These are phyloP conservation scores for Eucalyptus erythrocorys DNA, from an alignment of 345 rosid species.

Conservation along the genomic window DNA sequence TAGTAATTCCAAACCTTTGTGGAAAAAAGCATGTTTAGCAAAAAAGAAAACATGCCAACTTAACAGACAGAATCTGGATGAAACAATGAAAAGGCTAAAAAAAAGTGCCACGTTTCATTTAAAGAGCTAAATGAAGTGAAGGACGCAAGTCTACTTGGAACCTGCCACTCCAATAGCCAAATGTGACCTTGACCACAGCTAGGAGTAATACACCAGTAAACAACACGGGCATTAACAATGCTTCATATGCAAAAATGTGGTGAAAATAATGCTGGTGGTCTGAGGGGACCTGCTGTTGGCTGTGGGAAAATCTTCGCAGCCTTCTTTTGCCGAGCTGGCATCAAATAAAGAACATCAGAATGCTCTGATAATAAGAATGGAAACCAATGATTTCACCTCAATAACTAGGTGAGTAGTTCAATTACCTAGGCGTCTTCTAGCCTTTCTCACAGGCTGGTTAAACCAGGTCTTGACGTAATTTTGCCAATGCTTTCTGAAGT, in stretches of 20 bases:
- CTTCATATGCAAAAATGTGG: not conserved
- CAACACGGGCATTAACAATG: not conserved
- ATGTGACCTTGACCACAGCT: not conserved
- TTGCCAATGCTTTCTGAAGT: slow-evolving; percentile 84
- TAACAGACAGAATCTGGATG: not conserved
- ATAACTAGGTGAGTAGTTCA: not conserved
- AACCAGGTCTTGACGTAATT: slow-evolving; percentile 84
- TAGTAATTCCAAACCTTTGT: too few relatives aligned
- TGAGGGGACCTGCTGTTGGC: slow-evolving; percentile 73
- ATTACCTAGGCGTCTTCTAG: slow-evolving; percentile 49
- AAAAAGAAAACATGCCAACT: not conserved
- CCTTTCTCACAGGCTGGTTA: slow-evolving; percentile 73
- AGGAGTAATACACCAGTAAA: not conserved
- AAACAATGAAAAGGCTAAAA: not conserved
- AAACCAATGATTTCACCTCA: not conserved
- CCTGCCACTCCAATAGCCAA: not conserved
- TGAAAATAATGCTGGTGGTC: slow-evolving; percentile 13
- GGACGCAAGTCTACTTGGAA: not conserved
- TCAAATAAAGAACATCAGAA: not conserved
- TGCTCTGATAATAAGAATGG: not conserved
- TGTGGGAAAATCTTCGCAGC: slow-evolving; percentile 87
- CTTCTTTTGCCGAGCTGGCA: slow-evolving; percentile 66
- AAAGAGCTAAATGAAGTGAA: not conserved
- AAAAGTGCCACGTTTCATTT: not conserved
- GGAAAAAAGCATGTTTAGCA: not conserved